Percentiles rank a stretch among this genome's conserved stretches.
Conservation (phyloP, 2,329 filamentous ascomycete species). For the Aureobasidium mangrovei region DNA sequence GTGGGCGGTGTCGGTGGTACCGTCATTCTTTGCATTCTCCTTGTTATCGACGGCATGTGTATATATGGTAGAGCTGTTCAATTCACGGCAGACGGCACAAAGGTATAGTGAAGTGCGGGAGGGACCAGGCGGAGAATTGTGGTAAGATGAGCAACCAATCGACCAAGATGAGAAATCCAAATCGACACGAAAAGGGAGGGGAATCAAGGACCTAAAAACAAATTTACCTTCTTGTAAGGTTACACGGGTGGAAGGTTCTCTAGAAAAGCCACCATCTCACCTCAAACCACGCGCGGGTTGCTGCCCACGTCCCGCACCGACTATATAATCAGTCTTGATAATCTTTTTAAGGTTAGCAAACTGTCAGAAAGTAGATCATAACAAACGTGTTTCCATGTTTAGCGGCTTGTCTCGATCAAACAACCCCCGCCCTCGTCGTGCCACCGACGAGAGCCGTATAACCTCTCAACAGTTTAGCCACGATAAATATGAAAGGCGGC, state of each 20-base stretch:
- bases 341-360: background rate
- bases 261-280: background rate
- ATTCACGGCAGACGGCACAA: background rate
- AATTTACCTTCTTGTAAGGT: slow-evolving; percentile 2
- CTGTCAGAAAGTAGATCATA: background rate
- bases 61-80: background rate
- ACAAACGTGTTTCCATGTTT: background rate
- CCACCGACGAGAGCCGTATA: background rate
- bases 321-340: background rate
- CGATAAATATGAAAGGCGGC: background rate
- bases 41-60: background rate
- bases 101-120: background rate
- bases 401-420: background rate
- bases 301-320: background rate
- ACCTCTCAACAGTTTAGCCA: slow-evolving; percentile 8
- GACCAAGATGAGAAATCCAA: no score
- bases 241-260: slow-evolving; percentile 10
- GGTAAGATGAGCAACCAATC: no score
- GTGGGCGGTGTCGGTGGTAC: slow-evolving; percentile 2
- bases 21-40: background rate
- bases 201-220: slow-evolving; percentile 3
- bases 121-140: no score
- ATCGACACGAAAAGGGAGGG: background rate
- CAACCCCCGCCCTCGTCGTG: background rate
- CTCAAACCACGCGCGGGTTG: background rate